Evolutionary conservation across 2,329 filamentous ascomycete species (phyloP), one percentile per base, ranked within the genome.

Genomic region (Aspergillus hiratsukae): DNA sequence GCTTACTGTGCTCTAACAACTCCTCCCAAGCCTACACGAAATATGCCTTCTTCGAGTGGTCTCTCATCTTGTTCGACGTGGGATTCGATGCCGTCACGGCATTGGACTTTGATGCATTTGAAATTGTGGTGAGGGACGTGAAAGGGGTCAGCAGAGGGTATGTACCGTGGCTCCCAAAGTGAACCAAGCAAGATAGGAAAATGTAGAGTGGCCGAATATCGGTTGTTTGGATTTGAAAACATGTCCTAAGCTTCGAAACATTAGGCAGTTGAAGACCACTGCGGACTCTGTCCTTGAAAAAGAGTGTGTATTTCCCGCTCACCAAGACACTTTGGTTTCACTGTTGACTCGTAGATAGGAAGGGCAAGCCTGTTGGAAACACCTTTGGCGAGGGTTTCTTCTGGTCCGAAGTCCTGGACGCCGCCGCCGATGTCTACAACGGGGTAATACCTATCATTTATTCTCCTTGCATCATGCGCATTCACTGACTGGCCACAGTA

Each of bases 41-140:
- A 52, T 99, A 99, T 75, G 88, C 94, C 61, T 97, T 99, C 77
- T 97, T 97, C 75, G 94, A 99, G 75, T 99, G 94, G 94, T 81
- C 91, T 23, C 81, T 99, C 60, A 91, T 99, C 69, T 80, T 99
- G 64, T 90, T 96, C 72, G 94, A 99, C 74, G 91, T 99, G 56
- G 93, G 84, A 29, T 99, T 99, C 76, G 94, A 99, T 78, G 91
- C 94, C 52, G 88, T 97, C 58, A 97, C 94, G 10, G 88, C 90
- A 56, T 79, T 96, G 67, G 94, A 99, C 78, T 99, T 97, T 78
- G 82, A 87, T 61, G 85, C 87, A 54, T 89, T 97, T 70, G 93
- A 97, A 74, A 79, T 99, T 68, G 82, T 91, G 65, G 82, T 99
- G 62, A 90, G 85, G 79, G 93, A 97, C 78, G 83, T 92, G 64